Conservation (phyloP, 306 rosid species). For the Quercus suber region DNA sequence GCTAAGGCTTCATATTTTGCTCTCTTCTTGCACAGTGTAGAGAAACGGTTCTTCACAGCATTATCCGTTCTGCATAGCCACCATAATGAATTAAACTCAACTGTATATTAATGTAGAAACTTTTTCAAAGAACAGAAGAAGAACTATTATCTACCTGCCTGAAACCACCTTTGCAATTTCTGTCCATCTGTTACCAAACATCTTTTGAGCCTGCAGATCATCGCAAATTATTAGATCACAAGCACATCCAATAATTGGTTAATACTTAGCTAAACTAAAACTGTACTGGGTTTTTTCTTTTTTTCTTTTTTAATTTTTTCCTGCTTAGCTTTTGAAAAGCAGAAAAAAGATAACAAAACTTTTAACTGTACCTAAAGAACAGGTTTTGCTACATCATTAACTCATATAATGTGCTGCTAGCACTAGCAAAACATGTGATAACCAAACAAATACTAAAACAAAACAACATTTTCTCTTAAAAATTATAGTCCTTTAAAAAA, state of each 20-base stretch:
- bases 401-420: background rate
- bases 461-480: slow-evolving; percentile 1
- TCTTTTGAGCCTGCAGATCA: slow-evolving; percentile 82
- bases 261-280: background rate
- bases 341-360: background rate
- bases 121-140: background rate
- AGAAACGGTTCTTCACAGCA: slow-evolving; percentile 97
- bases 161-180: slow-evolving; percentile 99
- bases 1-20: slow-evolving; percentile 93
- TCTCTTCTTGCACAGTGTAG: slow-evolving; percentile 97
- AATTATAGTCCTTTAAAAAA: no score
- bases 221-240: slow-evolving; percentile 24
- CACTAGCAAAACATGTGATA: slow-evolving; percentile 10
- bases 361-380: slow-evolving; percentile 9
- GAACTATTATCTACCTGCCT: slow-evolving; percentile 70
- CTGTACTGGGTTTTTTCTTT: background rate
- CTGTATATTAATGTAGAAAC: background rate
- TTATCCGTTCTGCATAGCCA: slow-evolving; percentile 82
- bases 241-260: slow-evolving; percentile 21
- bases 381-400: slow-evolving; percentile 8
- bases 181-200: slow-evolving; percentile 98
- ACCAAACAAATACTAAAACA: background rate
- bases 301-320: no score
- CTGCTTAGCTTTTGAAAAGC: slow-evolving; percentile 21
- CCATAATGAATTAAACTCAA: slow-evolving; percentile 10